Base-by-base conservation (phyloP, 75 land plant species). In the Cryptomeria japonica region DNA sequence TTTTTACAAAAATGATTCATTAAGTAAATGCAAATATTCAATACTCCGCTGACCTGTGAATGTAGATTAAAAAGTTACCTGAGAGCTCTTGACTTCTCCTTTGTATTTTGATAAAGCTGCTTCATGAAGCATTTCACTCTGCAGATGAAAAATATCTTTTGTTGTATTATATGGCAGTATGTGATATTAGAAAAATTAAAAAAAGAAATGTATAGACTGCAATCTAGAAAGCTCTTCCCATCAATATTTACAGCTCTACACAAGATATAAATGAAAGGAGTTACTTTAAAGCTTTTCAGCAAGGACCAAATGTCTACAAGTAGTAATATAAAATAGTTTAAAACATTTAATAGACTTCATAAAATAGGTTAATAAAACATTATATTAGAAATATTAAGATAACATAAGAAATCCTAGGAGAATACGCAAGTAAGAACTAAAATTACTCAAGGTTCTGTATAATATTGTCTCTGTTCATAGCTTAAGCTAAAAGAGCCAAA, bases 61-160 rank as follows among this genome's bases (percentile, higher is more conserved):
- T 38, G 34, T n/a, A 37, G 11, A 82, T 41, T 41, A 10, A 46
- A 46, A 82, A 41, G 31, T 42, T 90, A 91, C 92, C 92, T 90
- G 89, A 85, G 91, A 87, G 83, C 89, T 90, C 82, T 91, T 86
- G 49, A 91, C 84, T 87, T 91, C 92, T 61, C 85, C 89, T 80
- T 88, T 91, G 36, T 90, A 90, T 86, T 91, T 91, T 80, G 92
- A 91, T 41, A 91, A 75, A 41, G 92, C 89, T 61, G 89, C 89
- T 87, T 91, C 92, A 14, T 85, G 87, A 73, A 91, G 84, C 92
- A 91, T 87, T 80, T 90, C 89, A 79, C 92, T 90, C 92, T 91
- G 89, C 37, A 37, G 18, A 72, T 78, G 8, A 80, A 82, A 34
- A 76, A n/a, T 15, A 73, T 37, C 41, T 41, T 42, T 2, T 36